Base-by-base conservation (phyloP, 495 filamentous ascomycete species). In the Xylaria telfairii region DNA sequence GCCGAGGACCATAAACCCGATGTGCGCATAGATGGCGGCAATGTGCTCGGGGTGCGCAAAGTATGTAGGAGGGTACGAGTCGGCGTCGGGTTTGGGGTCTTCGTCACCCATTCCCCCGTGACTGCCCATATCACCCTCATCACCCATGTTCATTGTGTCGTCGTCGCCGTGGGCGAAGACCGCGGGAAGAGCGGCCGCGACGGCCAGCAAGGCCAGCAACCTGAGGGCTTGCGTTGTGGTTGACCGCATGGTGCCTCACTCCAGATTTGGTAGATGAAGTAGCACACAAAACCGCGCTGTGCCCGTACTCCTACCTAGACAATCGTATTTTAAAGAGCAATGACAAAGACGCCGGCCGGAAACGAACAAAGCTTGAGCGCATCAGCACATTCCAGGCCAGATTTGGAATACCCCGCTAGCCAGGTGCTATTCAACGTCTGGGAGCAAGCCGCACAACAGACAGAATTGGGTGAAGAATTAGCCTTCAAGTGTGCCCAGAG, bases 11-110 rank as follows among this genome's bases (percentile, higher is more conserved):
- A 97, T 96, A 49, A 97, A 82, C 4, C 80, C 83, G 54, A 97
- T 93, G 77, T 99, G 96, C 39, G 86, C 89, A 57, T 92, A 83
- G 75, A 99, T 92, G 64, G 90, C 82, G 8, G 86, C 84, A 41
- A 84, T 84, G 74, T 93, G 87, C 44, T 92, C 89, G 5, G 84
- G 80, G 71, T 92, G 88, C 6, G 87, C 84, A 76, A 96, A 97
- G 82, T 98, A 99, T 72, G 90, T 96, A 69, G 82, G 80, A 21
- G 79, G 79, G 30, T 84, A 83, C 32, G 82, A 78, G 19, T 74
- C 69, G 42, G 79, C 76, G 42, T 85, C 82, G 2, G 82, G 79
- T 47, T 79, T 73, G 17, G 83, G 80, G 46, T 80, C 76, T 49
- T 83, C 79, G 37, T 57, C 57, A 49, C 70, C 81, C 78, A 83